phyloP scores from a whole-genome alignment of 345 rosid species.

The Eucalyptus paniculata region DNA sequence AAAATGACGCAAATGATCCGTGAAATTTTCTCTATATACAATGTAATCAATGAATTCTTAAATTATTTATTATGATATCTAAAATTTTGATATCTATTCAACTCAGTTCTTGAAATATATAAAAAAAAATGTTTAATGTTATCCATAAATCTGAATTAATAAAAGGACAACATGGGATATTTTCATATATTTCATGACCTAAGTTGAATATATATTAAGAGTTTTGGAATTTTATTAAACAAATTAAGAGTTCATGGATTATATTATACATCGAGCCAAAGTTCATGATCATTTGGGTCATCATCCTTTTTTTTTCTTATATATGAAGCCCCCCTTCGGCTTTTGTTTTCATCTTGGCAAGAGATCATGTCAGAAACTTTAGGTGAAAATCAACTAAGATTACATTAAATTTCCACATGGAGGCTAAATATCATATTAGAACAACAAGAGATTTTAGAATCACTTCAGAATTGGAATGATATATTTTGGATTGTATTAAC shows the following conservation, averaged over 20 bases:
- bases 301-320: neutral
- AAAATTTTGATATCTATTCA: neutral
- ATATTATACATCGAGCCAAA: accelerated
- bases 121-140: too few relatives aligned
- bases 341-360: neutral
- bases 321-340: accelerated
- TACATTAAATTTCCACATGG: too few relatives aligned
- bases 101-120: accelerated
- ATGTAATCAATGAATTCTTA: too few relatives aligned
- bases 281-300: accelerated
- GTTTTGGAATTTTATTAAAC: accelerated
- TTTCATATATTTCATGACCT: too few relatives aligned
- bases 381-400: neutral
- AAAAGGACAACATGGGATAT: too few relatives aligned
- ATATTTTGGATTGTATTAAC: neutral
- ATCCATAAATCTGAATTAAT: neutral
- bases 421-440: neutral
- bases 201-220: too few relatives aligned
- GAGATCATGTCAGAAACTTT: neutral
- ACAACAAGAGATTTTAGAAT: accelerated
- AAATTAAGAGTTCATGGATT: too few relatives aligned
- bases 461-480: accelerated
- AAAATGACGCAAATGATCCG: neutral
- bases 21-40: too few relatives aligned
- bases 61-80: too few relatives aligned